Conservation (phyloP, 306 rosid species). For the Amphicarpaea edgeworthii region DNA sequence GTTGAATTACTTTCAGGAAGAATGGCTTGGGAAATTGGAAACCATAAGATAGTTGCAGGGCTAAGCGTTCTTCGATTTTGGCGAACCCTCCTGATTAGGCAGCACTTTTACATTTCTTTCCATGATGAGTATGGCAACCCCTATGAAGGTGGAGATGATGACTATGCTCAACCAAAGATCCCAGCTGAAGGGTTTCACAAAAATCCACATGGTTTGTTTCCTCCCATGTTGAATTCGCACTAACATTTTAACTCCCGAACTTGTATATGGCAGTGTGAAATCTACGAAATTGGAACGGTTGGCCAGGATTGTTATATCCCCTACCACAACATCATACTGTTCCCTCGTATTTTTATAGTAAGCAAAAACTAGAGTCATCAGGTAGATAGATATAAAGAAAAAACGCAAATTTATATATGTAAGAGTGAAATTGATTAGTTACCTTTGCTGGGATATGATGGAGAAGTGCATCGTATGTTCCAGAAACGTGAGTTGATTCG, state of each 20-base stretch:
- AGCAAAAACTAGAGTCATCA: background rate
- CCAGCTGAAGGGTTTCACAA: slow-evolving; percentile 51
- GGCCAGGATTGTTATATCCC: slow-evolving; percentile 47
- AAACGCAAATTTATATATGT: background rate
- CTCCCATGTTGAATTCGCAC: slow-evolving; percentile 34
- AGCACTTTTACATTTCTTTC: slow-evolving; percentile 39
- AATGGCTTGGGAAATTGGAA: slow-evolving; percentile 50
- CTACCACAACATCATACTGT: slow-evolving; percentile 50
- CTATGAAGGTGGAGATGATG: slow-evolving; percentile 36
- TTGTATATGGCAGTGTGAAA: slow-evolving; percentile 48
- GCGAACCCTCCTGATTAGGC: background rate
- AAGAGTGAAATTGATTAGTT: background rate
- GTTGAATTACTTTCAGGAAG: slow-evolving; percentile 43
- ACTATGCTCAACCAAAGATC: slow-evolving; percentile 48
- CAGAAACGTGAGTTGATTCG: slow-evolving; percentile 18
- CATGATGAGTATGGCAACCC: slow-evolving; percentile 42
- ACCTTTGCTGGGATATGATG: slow-evolving; percentile 43
- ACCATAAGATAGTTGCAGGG: slow-evolving; percentile 36
- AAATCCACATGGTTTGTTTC: slow-evolving; percentile 48
- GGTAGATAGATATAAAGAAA: background rate
- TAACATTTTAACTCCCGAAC: slow-evolving; percentile 43
- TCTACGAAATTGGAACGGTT: slow-evolving; percentile 43
- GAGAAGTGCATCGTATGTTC: slow-evolving; percentile 44
- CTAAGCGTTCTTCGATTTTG: slow-evolving; percentile 1
- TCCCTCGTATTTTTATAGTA: background rate